phyloP scores from a whole-genome alignment of 169 alveolate genomes.

The Amoebophrya sp. region DNA sequence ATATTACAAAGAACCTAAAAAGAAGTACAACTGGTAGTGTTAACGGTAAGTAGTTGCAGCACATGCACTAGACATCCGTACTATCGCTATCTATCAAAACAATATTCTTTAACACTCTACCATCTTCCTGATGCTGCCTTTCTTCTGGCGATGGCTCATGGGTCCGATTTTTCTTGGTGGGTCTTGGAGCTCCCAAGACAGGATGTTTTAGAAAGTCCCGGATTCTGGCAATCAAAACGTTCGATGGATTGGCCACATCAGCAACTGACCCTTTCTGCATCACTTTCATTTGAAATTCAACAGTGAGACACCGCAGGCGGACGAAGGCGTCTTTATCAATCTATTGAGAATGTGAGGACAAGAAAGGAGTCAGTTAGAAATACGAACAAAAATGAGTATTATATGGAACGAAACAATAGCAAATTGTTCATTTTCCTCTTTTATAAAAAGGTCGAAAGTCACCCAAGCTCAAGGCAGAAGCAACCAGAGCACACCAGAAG shows the following conservation, averaged over 20 bases:
- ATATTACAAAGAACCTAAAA: no score
- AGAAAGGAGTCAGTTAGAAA: background rate
- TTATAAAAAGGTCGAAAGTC: no score
- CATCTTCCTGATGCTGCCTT: background rate
- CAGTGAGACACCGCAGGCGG: background rate
- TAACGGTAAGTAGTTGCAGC: no score
- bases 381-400: no score
- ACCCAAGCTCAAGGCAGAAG: no score
- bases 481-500: no score
- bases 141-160: background rate
- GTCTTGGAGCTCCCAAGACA: background rate
- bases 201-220: background rate
- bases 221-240: background rate
- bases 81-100: no score
- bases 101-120: no score
- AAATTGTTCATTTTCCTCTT: background rate
- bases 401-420: background rate
- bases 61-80: no score
- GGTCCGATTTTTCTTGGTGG: background rate
- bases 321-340: constrained; percentile 1
- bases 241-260: background rate
- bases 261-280: background rate
- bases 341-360: background rate
- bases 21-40: no score
- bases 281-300: background rate